Base-by-base conservation (phyloP, 805 yeast species). In the Wickerhamiella alocasiicola region DNA sequence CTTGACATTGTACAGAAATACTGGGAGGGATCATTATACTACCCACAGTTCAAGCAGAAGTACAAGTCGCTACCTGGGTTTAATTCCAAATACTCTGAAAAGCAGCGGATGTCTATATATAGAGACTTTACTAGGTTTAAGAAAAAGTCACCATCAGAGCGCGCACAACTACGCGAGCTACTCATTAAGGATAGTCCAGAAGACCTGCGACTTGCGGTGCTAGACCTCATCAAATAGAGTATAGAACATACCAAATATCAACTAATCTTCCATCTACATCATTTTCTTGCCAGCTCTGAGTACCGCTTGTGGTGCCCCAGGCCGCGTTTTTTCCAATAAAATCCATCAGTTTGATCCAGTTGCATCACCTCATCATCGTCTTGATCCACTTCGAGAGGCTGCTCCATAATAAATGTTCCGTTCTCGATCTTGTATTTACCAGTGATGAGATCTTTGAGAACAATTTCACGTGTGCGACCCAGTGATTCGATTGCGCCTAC, bases 401-500 rank as follows among this genome's bases (percentile, higher is more conserved):
- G 49, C 5, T 26, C 45, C 47, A 37, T 29, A 5, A 35, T 30
- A 12, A 37, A 26, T 17, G 39, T 28, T n/a, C 39, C 39, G 4
- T 11, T n/a, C 4, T n/a, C 26, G 19, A 19, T 13, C 21, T 36
- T 36, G 39, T 36, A 36, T 15, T 17, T 36, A n/a, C 45, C 53
- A 33, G 39, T 49, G 16, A 68, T 66, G 43, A 82, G 66, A 50
- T 82, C 91, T 51, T 82, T 82, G 33, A 76, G 66, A 0, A 79
- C 75, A 4, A 82, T 43, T 52, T 82, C 94, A 43, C 91, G 64
- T 0, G 94, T 82, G 56, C 94, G 70, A 6, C 78, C 79, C 42
- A 82, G 62, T 0, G 83, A 70, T 59, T 82, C 94, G 37, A 82
- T 82, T 19, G 76, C 88, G 3, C 72, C 68, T 2, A 82, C 81